Conservation (phyloP, 257 asterid genomes). For the Anisodus acutangulus region DNA sequence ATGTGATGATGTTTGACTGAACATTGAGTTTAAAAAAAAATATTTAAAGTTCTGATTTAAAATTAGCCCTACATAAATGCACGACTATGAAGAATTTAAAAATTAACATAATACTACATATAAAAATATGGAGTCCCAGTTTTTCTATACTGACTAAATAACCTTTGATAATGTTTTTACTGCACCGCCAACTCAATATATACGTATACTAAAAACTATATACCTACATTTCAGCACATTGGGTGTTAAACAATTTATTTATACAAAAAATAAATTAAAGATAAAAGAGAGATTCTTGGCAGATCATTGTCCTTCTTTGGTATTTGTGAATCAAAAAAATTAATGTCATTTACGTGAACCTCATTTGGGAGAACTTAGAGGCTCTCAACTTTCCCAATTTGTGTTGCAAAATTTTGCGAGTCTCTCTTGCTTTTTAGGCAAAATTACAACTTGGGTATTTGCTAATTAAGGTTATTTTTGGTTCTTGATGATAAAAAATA, state of each 20-base stretch:
- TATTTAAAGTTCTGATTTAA: no score
- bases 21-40: no score
- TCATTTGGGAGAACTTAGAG: not conserved
- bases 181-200: no score
- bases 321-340: constrained; percentile 32
- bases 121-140: no score
- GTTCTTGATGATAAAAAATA: constrained; percentile 30
- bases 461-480: not conserved
- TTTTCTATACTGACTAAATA: no score
- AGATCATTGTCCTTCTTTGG: constrained; percentile 50
- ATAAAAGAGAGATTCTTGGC: constrained; percentile 36
- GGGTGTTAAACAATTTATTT: not conserved
- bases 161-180: no score
- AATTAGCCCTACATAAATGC: no score
- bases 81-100: no score
- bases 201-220: constrained; percentile 9
- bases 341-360: constrained; percentile 7
- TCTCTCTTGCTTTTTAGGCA: constrained; percentile 38
- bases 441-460: constrained; percentile 39
- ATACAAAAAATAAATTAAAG: not conserved
- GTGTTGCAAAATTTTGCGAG: constrained; percentile 24
- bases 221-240: constrained; percentile 32
- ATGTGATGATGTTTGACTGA: no score
- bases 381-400: constrained; percentile 25
- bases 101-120: no score